These are phyloP conservation scores for Millerago galiae DNA, from an alignment of 805 yeast genomes.

Conservation along the genomic window DNA sequence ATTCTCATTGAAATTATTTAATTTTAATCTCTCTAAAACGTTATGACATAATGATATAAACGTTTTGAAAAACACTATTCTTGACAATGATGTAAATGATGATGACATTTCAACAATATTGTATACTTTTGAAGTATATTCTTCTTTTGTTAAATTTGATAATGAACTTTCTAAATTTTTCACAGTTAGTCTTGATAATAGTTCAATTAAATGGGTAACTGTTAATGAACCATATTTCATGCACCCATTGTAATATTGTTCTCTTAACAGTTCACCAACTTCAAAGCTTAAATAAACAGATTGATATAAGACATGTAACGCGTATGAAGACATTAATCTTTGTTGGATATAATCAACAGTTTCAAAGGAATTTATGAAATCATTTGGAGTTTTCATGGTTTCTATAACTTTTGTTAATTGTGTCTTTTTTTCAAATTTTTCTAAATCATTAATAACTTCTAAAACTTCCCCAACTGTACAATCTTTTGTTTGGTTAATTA, in stretches of 20 bases:
- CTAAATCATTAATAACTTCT: constrained; percentile 11
- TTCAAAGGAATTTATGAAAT: constrained; percentile 2
- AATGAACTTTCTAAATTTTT: neutral
- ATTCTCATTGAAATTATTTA: neutral
- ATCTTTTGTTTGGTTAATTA: constrained; percentile 4
- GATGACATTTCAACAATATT: constrained; percentile 15
- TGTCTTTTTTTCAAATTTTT: constrained; percentile 11
- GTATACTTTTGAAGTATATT: constrained; percentile 5
- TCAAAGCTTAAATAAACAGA: constrained; percentile 11
- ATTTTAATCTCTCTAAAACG: constrained; percentile 4
- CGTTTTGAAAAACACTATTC: constrained; percentile 12
- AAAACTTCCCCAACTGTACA: constrained; percentile 13
- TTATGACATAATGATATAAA: constrained; percentile 9
- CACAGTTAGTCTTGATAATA: constrained; percentile 12
- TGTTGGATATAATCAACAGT: constrained; percentile 5
- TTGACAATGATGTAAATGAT: constrained; percentile 8
- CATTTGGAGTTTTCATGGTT: constrained; percentile 3
- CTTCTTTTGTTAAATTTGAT: constrained; percentile 1
- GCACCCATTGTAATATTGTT: constrained; percentile 10
- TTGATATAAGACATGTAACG: constrained; percentile 16
- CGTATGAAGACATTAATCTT: constrained; percentile 7
- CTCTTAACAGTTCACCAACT: constrained; percentile 8
- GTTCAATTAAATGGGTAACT: constrained; percentile 18
- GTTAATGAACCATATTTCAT: constrained; percentile 19
- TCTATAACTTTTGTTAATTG: constrained; percentile 10